Conservation (phyloP, 345 rosid genomes). For the Acer negundo region DNA sequence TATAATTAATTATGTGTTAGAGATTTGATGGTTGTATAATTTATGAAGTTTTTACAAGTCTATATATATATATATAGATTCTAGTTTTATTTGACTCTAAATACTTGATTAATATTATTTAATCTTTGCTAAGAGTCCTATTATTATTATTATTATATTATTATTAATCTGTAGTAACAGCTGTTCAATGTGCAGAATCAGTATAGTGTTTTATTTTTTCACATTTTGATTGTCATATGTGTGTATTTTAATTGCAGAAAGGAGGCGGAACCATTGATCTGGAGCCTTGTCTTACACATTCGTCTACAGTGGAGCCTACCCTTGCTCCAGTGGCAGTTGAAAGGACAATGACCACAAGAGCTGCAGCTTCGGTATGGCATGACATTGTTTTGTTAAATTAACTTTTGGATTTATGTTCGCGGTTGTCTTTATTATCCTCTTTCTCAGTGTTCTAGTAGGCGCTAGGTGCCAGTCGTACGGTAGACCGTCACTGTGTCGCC, state of each 20-base stretch:
- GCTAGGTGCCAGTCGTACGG: no score
- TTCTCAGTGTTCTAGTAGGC: background rate
- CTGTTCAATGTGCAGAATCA: background rate
- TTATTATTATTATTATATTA: background rate
- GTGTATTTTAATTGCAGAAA: slow-evolving; percentile 58
- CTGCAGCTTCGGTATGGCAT: slow-evolving; percentile 91
- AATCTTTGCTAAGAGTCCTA: background rate
- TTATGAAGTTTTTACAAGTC: background rate
- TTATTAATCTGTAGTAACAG: background rate
- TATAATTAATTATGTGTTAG: background rate
- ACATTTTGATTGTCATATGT: background rate
- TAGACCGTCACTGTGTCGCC: no score
- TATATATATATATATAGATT: no score
- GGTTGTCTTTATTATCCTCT: background rate
- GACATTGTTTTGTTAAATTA: background rate
- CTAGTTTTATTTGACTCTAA: background rate
- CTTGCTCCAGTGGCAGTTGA: slow-evolving; percentile 99
- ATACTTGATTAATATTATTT: background rate
- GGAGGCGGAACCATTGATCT: slow-evolving; percentile 97
- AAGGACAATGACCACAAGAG: slow-evolving; percentile 98
- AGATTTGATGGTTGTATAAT: slow-evolving; percentile 9
- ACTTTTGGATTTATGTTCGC: background rate
- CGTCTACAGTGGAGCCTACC: slow-evolving; percentile 95
- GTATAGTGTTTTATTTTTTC: slow-evolving; percentile 1
- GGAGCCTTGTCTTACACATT: slow-evolving; percentile 92